Conservation (phyloP, 768 basidiomycete species). For the Ramaria sp. region DNA sequence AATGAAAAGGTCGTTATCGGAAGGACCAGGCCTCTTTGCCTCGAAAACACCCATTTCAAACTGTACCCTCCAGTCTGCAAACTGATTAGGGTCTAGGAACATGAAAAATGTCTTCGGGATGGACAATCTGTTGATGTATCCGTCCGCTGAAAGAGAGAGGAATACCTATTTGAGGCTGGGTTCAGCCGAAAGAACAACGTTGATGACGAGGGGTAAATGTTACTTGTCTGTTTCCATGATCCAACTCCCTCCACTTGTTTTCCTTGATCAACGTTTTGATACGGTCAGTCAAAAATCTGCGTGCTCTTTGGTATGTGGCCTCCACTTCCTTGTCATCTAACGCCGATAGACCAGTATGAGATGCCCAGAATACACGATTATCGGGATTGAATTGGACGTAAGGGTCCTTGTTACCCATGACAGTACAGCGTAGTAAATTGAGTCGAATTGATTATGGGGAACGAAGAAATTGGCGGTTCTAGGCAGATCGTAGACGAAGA, state of each 20-base stretch:
- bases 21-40: not conserved
- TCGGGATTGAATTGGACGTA: constrained; percentile 1
- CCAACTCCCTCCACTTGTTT: constrained; percentile 7
- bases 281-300: constrained; percentile 1
- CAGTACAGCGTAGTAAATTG: no score
- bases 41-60: constrained; percentile 5
- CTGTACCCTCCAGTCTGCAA: constrained; percentile 2
- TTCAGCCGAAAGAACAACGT: not conserved
- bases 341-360: not conserved
- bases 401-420: not conserved
- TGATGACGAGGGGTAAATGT: not conserved
- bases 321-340: not conserved
- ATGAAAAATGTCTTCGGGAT: not conserved
- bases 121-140: not conserved
- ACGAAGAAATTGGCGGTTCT: no score
- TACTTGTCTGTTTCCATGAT: constrained; percentile 2
- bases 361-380: constrained; percentile 4
- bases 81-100: not conserved
- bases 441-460: no score
- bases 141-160: not conserved
- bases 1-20: constrained; percentile 2
- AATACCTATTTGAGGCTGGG: not conserved
- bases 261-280: constrained; percentile 2
- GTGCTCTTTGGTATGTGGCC: constrained; percentile 4
- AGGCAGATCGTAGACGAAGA: no score